Base-by-base conservation (phyloP, 1,284 basidiomycete genomes). In the Apiotrichum mycotoxinovorans region DNA sequence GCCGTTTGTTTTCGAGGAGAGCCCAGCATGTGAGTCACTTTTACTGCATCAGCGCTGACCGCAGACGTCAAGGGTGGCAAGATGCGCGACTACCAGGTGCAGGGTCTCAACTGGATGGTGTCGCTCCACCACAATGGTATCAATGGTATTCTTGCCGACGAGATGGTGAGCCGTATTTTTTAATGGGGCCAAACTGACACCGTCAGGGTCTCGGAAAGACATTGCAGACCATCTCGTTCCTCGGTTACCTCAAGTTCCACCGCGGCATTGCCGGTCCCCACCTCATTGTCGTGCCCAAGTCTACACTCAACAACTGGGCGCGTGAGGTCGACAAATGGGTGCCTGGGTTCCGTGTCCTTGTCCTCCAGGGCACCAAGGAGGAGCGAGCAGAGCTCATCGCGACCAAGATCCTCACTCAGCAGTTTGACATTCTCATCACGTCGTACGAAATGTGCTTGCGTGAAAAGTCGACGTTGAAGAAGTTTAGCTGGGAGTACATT, bases 391-490 rank as follows among this genome's bases (percentile, higher is more conserved):
- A 89, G 41, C 82, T 94, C 65, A 91, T 98, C 68, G 80, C 86
- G 41, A 82, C 83, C 40, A 82, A 85, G 4, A 84, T 98, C 44
- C 83, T 98, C 18, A 83, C 90, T 0, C 87, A 91, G 75, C 85
- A 95, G 68, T 98, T 98, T 69, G 89, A 98, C 75, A 87, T 97
- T 56, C 88, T 92, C 76, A 87, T 99, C 76, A 97, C 96, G 1
- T 91, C 92, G 0, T 98, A 98, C 79, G 96, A 99, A 75, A 90
- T 98, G 68, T 97, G 93, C 74, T 83, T 98, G 59, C 91, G 96
- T 67, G 96, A 98, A 73, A 93, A 94, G 79, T 83, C 85, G 26
- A 84, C 88, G 0, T 82, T 98, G 66, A 93, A 91, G 78, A 96
- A 95, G 77, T 91, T 98, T 70, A 89, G 88, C 0, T 98, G 97